Evolutionary conservation across 1,139 yeast species (phyloP).

Genomic region (Pneumocystis murina): DNA sequence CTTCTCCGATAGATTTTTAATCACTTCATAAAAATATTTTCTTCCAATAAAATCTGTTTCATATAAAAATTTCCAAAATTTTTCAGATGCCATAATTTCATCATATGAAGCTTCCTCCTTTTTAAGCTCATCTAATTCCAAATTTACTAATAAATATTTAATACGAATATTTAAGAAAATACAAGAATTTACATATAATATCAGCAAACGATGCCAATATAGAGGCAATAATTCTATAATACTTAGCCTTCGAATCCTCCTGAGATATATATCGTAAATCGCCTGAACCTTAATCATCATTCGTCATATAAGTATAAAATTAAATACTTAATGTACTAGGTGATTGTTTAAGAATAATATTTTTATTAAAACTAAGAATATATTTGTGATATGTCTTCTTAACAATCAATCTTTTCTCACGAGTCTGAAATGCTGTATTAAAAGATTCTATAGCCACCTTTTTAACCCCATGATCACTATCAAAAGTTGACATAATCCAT

Average conservation of each 20-base stretch:
- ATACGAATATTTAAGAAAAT: neutral
- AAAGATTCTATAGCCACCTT: conserved; percentile 6
- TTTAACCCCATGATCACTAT: conserved; percentile 6
- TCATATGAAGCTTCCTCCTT: neutral
- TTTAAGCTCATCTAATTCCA: neutral
- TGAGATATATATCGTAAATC: conserved; percentile 9
- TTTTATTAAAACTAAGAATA: conserved; percentile 1
- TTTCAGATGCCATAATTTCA: neutral
- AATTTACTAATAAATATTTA: neutral
- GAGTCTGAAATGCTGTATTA: conserved; percentile 1
- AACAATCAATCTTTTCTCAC: conserved; percentile 1
- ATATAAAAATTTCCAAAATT: conserved; percentile 5
- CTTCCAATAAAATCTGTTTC: neutral
- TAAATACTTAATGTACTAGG: conserved; percentile 8
- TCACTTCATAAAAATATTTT: neutral
- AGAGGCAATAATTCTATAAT: conserved; percentile 1
- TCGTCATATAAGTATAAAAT: conserved; percentile 6
- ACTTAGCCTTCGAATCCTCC: conserved; percentile 11
- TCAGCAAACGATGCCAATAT: neutral
- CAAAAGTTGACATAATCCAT: conserved; percentile 6
- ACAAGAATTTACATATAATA: neutral
- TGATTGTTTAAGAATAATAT: conserved; percentile 1
- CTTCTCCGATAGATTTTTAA: neutral
- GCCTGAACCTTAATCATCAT: conserved; percentile 5
- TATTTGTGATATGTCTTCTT: neutral